These are phyloP conservation scores for Penicillium coffeae DNA, from an alignment of 495 filamentous ascomycete genomes.

Conservation along the genomic window DNA sequence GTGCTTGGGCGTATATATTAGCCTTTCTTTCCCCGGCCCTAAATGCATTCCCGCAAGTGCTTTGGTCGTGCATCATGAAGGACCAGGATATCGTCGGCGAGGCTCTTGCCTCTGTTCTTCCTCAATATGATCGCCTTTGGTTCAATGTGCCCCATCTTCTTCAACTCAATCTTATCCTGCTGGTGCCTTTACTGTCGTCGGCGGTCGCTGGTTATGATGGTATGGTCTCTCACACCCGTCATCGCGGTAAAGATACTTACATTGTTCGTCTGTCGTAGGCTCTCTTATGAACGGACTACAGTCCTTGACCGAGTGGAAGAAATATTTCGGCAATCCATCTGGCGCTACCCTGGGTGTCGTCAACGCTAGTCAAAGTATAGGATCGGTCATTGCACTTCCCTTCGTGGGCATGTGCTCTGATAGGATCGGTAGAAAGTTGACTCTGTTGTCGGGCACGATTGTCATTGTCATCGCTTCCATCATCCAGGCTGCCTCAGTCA, in stretches of 20 bases:
- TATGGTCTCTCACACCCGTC: conserved; percentile 1
- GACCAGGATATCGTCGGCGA: conserved; percentile 19
- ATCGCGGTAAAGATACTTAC: too few relatives aligned
- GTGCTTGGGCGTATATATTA: too few relatives aligned
- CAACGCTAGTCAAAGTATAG: conserved; percentile 61
- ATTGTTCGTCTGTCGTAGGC: too few relatives aligned
- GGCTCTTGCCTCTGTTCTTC: conserved; percentile 24
- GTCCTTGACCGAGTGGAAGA: conserved; percentile 9
- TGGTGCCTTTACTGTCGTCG: conserved; percentile 38
- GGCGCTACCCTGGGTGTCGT: conserved; percentile 52
- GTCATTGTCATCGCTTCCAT: conserved; percentile 11
- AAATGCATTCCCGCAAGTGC: too few relatives aligned
- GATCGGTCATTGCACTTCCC: conserved; percentile 41
- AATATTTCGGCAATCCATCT: conserved; percentile 8
- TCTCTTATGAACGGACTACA: conserved; percentile 16
- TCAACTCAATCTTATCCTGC: conserved; percentile 35
- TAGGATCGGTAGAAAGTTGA: conserved; percentile 12
- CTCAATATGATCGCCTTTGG: conserved; percentile 29
- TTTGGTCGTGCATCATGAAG: too few relatives aligned
- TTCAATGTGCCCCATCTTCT: conserved; percentile 30
- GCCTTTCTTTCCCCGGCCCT: too few relatives aligned
- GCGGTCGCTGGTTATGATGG: conserved; percentile 38
- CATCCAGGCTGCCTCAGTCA: conserved; percentile 24
- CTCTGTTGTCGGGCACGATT: conserved; percentile 11
- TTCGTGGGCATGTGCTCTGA: conserved; percentile 15